phyloP scores from a whole-genome alignment of 257 asterid genomes.

The Solanum pimpinellifolium region DNA sequence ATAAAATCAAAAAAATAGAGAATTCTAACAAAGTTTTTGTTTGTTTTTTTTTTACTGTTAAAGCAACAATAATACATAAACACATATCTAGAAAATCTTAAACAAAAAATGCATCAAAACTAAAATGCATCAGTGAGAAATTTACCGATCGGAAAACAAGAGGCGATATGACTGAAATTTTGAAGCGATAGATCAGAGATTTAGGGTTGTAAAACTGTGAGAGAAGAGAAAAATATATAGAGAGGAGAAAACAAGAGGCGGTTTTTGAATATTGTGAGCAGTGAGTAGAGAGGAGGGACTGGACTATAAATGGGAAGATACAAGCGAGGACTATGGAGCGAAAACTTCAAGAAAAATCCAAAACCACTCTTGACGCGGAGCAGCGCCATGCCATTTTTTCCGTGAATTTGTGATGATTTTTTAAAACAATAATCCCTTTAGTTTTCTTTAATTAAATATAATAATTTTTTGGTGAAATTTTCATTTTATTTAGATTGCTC shows the following conservation, averaged over 20 bases:
- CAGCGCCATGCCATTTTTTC: neutral
- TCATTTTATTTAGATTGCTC: neutral
- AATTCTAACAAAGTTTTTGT: neutral
- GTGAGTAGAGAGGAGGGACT: neutral
- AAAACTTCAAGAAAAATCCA: neutral
- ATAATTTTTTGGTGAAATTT: too few relatives aligned
- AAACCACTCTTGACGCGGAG: neutral
- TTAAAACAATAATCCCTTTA: too few relatives aligned
- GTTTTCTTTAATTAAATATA: neutral
- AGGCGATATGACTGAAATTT: constrained; percentile 7
- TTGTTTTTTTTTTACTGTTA: neutral
- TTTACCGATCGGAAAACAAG: constrained; percentile 17
- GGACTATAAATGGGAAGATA: neutral
- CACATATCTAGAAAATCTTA: neutral
- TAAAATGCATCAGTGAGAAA: neutral
- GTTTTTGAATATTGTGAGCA: neutral
- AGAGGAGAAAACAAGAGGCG: neutral
- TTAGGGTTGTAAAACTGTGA: neutral
- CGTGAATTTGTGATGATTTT: neutral
- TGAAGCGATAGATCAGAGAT: neutral
- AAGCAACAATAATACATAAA: neutral
- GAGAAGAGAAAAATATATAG: too few relatives aligned
- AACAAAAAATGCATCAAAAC: neutral
- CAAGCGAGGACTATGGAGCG: neutral
- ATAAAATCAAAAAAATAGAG: neutral